Base-by-base conservation (phyloP, 2,329 filamentous ascomycete species). In the Lomentospora prolificans region DNA sequence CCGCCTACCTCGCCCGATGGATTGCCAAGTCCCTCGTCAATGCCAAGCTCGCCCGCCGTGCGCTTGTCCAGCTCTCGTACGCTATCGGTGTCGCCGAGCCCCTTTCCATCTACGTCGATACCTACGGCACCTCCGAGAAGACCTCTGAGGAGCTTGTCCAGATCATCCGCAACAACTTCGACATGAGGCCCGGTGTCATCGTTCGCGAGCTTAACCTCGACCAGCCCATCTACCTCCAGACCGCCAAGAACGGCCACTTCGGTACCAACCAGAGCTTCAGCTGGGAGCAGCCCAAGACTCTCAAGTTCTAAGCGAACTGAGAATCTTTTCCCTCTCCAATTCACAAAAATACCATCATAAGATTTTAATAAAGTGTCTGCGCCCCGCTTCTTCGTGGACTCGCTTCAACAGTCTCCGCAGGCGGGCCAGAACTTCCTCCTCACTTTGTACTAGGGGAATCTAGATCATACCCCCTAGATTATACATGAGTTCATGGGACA, bases 201-300 rank as follows among this genome's bases (percentile, higher is more conserved):
- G 94, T 97, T 76, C 90, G 90, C 79, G 91, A 96, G 78, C 87
- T 99, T 63, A 87, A 94, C 77, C 83, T 99, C 63, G 87, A 85
- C 74, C 90, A 90, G 76, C 94, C 94, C 70, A 96, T 97, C 80
- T 99, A 99, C 86, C 85, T 85, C 82, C 83, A 92, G 80, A 99
- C 94, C 58, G 94, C 94, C 77, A 96, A 96, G 89, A 97, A 97
- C 79, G 94, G 94, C 67, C 94, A 99, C 84, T 99, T 99, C 77
- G 80, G 80, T 64, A 95, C 90, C 76, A 94, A 96, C 88, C 94
- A 96, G 84, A 79, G 74, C 74, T 99, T 99, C 84, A 84, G 79
- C 76, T 99, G 94, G 94, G 94, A 99, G 85, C 84, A 97, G 84
- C 92, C 94, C 69, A 96, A 96, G 89, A 67, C 80, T 64, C 89